These are phyloP conservation scores for Kodamaea hsintzibuensis DNA, from an alignment of 805 yeast species.

Conservation along the genomic window DNA sequence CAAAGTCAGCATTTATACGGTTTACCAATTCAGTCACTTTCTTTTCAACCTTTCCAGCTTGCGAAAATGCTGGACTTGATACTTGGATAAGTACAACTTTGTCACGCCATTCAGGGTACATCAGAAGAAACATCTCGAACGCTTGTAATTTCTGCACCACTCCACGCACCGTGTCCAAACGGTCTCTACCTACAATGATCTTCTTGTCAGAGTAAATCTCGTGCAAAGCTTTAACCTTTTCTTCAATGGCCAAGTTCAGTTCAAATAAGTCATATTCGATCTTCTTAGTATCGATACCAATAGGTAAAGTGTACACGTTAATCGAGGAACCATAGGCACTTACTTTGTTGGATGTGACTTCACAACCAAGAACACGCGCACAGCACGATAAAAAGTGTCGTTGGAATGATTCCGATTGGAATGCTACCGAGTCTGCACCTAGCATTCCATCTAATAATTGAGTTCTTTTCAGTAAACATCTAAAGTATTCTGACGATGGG, in stretches of 20 bases:
- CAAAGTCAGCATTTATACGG: constrained; percentile 81
- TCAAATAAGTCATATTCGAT: constrained; percentile 64
- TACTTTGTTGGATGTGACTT: constrained; percentile 57
- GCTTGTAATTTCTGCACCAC: constrained; percentile 92
- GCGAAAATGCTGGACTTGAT: constrained; percentile 71
- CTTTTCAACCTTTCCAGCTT: constrained; percentile 67
- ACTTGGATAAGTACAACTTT: constrained; percentile 90
- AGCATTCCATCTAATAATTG: constrained; percentile 87
- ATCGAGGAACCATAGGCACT: constrained; percentile 77
- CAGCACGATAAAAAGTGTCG: constrained; percentile 92
- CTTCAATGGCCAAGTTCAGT: constrained; percentile 44
- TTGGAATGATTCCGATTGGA: constrained; percentile 83
- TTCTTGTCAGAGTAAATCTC: constrained; percentile 64
- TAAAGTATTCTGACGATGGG: constrained; percentile 91
- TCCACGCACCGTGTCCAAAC: constrained; percentile 89
- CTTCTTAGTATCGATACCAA: constrained; percentile 80
- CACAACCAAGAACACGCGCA: constrained; percentile 83
- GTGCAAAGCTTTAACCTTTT: constrained; percentile 64
- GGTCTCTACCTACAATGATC: constrained; percentile 90
- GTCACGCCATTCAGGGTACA: constrained; percentile 91
- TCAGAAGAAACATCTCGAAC: constrained; percentile 79
- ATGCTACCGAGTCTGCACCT: constrained; percentile 83
- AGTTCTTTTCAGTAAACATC: constrained; percentile 81
- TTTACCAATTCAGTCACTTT: constrained; percentile 82
- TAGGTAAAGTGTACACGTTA: constrained; percentile 74